Evolutionary conservation across 1,284 basidiomycete species (phyloP).

Genomic region (Prillingera fragicola): DNA sequence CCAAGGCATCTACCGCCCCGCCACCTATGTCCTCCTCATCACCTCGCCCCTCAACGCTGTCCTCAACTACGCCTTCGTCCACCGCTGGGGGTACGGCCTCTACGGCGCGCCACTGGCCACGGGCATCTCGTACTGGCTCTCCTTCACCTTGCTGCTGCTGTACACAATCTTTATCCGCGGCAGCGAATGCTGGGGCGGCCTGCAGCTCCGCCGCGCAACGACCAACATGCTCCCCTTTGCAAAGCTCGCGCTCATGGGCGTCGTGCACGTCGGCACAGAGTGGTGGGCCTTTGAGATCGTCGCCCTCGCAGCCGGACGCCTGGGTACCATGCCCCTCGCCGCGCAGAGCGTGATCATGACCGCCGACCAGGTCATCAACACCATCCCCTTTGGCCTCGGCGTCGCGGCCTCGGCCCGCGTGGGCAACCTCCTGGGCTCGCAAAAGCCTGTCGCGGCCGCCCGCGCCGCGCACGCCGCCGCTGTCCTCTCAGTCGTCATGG

Average conservation of each 20-base stretch:
- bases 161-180: slow-evolving; percentile 2
- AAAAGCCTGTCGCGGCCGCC: not conserved
- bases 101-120: slow-evolving; percentile 4
- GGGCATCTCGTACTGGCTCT: slow-evolving; percentile 3
- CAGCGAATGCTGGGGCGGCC: slow-evolving; percentile 5
- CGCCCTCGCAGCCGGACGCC: slow-evolving; percentile 3
- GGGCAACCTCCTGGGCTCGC: slow-evolving; percentile 5
- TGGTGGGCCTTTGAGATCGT: slow-evolving; percentile 8
- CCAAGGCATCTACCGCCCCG: slow-evolving; percentile 6
- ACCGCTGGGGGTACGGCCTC: not conserved
- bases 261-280: slow-evolving; percentile 7
- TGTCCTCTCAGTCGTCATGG: not conserved
- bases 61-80: slow-evolving; percentile 4
- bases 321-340: slow-evolving; percentile 5
- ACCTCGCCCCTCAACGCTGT: slow-evolving; percentile 1
- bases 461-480: slow-evolving; percentile 1
- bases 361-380: slow-evolving; percentile 10
- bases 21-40: slow-evolving; percentile 1
- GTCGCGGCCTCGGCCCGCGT: slow-evolving; percentile 3
- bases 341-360: slow-evolving; percentile 7
- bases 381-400: slow-evolving; percentile 5
- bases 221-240: slow-evolving; percentile 2
- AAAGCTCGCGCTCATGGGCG: slow-evolving; percentile 3
- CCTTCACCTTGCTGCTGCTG: not conserved
- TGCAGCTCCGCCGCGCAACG: slow-evolving; percentile 2